Evolutionary conservation across 2,329 filamentous ascomycete genomes (phyloP).

Genomic region (Xylogone sp.): DNA sequence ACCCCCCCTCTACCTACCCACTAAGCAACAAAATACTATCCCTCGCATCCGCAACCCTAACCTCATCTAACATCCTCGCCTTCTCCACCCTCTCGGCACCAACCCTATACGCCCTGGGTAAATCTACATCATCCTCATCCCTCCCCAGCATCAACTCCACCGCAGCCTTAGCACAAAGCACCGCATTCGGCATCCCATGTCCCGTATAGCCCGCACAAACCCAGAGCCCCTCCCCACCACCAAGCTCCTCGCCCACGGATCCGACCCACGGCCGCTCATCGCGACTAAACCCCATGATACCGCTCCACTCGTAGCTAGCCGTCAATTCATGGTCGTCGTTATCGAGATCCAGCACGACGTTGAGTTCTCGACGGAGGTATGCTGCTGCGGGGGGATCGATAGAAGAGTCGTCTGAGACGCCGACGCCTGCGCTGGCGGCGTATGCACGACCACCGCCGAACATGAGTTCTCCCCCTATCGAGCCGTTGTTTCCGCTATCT

Average conservation of each 20-base stretch:
- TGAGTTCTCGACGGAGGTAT: slow-evolving; percentile 24
- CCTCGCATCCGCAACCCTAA: slow-evolving; percentile 20
- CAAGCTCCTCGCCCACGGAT: slow-evolving; percentile 48
- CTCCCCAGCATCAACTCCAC: slow-evolving; percentile 54
- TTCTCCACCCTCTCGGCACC: slow-evolving; percentile 15
- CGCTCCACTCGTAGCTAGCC: slow-evolving; percentile 61
- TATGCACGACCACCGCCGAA: slow-evolving; percentile 65
- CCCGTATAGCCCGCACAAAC: slow-evolving; percentile 66
- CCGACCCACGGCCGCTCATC: slow-evolving; percentile 72
- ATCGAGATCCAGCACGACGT: slow-evolving; percentile 21
- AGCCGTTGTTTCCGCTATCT: no score
- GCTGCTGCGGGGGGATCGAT: slow-evolving; percentile 44
- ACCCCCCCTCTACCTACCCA: neutral
- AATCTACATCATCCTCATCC: slow-evolving; percentile 33
- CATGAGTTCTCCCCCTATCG: slow-evolving; percentile 53
- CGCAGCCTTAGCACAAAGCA: slow-evolving; percentile 60
- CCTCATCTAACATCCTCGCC: slow-evolving; percentile 19
- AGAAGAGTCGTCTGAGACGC: slow-evolving; percentile 54
- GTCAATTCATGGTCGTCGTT: slow-evolving; percentile 38
- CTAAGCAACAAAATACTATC: slow-evolving; percentile 4
- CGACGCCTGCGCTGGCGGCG: slow-evolving; percentile 50
- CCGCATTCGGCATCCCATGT: slow-evolving; percentile 74
- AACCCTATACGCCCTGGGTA: slow-evolving; percentile 38
- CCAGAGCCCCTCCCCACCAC: slow-evolving; percentile 55
- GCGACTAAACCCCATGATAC: slow-evolving; percentile 73